Base-by-base conservation (phyloP, 2,329 filamentous ascomycete species). In the Aspergillus sp. region DNA sequence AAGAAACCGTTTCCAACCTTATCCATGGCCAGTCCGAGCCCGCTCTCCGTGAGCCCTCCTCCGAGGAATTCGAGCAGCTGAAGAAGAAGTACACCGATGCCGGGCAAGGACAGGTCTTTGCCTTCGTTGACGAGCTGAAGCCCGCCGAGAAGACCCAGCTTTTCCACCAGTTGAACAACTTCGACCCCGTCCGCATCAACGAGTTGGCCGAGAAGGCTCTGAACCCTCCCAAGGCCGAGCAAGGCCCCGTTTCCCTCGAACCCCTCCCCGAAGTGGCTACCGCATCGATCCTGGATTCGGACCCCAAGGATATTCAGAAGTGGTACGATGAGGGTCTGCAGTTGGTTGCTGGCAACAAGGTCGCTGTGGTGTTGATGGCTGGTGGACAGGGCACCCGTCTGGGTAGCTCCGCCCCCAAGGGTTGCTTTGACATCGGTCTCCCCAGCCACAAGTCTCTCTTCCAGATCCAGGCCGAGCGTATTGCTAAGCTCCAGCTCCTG, bases 381-480 rank as follows among this genome's bases (percentile, higher is more conserved):
- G 95, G 95, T 74, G 95, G 95, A 36, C 95, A 99, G 81, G 95
- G 95, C 65, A 99, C 95, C 63, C 87, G 95, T 64, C 82, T 99
- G 65, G 95, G 95, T 68, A 97, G 92, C 83, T 95, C 92, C 59
- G 94, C 89, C 17, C 95, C 95, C 68, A 99, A 99, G 83, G 95
- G 95, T 59, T 98, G 94, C 85, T 99, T 91, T 80, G 89, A 99
- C 75, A 98, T 99, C 76, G 92, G 92, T 17, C 86, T 99, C 59
- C 92, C 94, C 32, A 96, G 92, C 68, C 81, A 89, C 74, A 99
- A 99, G 83, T 92, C 92, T 15, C 85, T 99, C 62, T 99, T 99
- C 85, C 93, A 98, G 82, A 90, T 99, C 69, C 95, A 99, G 80
- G 95, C 90, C 48, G 93, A 99, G 85, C 85, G 95, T 57, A 98